Evolutionary conservation across 2,329 filamentous ascomycete genomes (phyloP).

Genomic region (Cordyceps cicadae): DNA sequence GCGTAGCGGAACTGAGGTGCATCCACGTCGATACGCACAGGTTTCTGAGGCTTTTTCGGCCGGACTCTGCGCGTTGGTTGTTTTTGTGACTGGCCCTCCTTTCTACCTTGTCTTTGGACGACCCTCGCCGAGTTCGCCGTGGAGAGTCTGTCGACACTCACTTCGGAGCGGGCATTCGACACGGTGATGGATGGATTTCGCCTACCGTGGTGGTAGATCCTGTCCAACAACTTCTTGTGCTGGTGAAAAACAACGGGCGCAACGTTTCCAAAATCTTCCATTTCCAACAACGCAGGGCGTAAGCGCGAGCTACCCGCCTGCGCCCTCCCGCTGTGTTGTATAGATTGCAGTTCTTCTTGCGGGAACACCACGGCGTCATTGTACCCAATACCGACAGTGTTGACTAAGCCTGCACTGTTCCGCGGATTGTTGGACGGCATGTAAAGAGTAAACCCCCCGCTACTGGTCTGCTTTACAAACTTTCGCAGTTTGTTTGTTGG

Average conservation of each 20-base stretch:
- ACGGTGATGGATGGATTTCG: slow-evolving; percentile 19
- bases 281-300: slow-evolving; percentile 51
- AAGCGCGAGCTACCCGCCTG: not conserved
- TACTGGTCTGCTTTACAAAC: slow-evolving; percentile 23
- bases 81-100: slow-evolving; percentile 6
- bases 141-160: not conserved
- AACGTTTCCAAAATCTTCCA: slow-evolving; percentile 28
- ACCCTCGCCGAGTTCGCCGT: not conserved
- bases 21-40: slow-evolving; percentile 38
- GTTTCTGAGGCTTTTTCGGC: slow-evolving; percentile 17
- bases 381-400: not conserved
- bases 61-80: slow-evolving; percentile 17
- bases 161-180: not conserved
- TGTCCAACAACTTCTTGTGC: slow-evolving; percentile 47
- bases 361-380: not conserved
- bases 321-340: not conserved
- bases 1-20: slow-evolving; percentile 46
- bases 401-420: not conserved
- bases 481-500: slow-evolving; percentile 16
- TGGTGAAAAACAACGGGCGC: slow-evolving; percentile 35
- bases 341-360: not conserved
- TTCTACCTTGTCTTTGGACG: not conserved
- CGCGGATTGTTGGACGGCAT: not conserved
- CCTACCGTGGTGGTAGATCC: slow-evolving; percentile 37
- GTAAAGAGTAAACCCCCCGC: slow-evolving; percentile 17